Base-by-base conservation (phyloP, 768 basidiomycete genomes). In the Cystobasidium tubakii region DNA sequence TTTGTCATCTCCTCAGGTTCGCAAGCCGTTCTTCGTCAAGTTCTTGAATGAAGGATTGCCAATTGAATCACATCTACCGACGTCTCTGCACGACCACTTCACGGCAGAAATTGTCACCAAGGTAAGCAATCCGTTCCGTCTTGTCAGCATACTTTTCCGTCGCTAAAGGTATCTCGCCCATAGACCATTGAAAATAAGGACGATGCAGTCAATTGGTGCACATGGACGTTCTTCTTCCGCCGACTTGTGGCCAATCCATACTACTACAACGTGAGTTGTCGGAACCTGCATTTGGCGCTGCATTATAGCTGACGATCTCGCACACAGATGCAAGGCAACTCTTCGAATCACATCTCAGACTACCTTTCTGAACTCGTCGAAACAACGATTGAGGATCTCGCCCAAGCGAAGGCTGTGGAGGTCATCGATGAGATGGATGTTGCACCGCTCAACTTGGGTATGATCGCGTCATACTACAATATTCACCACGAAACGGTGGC, bases 21-120 rank as follows among this genome's bases (percentile, higher is more conserved):
- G 94, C 42, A 99, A 98, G 82, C 95, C 98, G 80, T 99, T 98
- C 82, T 98, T 94, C 86, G 95, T 93, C 83, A 98, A 97, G 82
- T 98, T 98, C 86, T 81, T 99, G 64, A 88, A 89, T 0, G 94
- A 98, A 80, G 96, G 95, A n/a, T 83, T 99, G 31, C 96, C 95
- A 6, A 96, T 98, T 76, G 96, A 99, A 81, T 94, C 91, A 0
- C 92, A 95, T 80, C 83, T 98, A 1, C 92, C 91, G 0, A 89
- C 92, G 80, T 83, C 90, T 73, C 83, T 99, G 0, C 95, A 97
- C 78, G 96, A 98, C 80, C 96, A 96, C 81, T 97, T 98, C 87
- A 85, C 97, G 64, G 92, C 95, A 0, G 96, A 98, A 82, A 96
- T 98, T 76, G 94, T 94, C 10, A 93, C 97, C 50, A 95, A 93